These are phyloP conservation scores for Psilocybe cubensis DNA, from an alignment of 768 basidiomycete species.

Conservation along the genomic window DNA sequence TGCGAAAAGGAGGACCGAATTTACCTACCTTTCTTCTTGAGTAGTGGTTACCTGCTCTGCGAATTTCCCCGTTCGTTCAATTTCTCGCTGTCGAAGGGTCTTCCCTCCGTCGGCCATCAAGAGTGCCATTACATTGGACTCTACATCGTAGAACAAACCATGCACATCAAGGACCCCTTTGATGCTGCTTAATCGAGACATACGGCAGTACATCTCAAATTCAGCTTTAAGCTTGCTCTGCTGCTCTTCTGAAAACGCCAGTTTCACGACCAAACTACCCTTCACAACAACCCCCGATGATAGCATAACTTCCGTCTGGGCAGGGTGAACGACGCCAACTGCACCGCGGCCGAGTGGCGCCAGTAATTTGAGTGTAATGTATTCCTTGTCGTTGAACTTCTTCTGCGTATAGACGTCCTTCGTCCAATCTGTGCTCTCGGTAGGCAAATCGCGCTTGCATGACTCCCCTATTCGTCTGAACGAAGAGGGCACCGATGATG, in stretches of 20 bases:
- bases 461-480: too few species aligned
- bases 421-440: too few species aligned
- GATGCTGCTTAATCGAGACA: background rate
- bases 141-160: background rate
- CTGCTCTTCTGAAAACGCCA: background rate
- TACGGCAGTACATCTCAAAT: background rate
- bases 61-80: background rate
- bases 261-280: background rate
- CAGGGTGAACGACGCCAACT: background rate
- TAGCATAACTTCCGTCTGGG: background rate
- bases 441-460: too few species aligned
- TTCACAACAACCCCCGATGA: background rate
- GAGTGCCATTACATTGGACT: background rate
- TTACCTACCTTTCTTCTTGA: background rate
- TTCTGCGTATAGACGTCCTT: too few species aligned
- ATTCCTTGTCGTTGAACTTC: too few species aligned
- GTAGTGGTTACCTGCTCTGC: background rate
- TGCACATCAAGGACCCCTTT: background rate
- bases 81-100: background rate
- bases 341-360: background rate
- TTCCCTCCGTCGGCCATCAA: background rate
- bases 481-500: too few species aligned
- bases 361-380: background rate
- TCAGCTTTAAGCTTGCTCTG: background rate
- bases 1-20: too few species aligned